phyloP scores from a whole-genome alignment of 495 filamentous ascomycete species.

The Neurospora intermedia region DNA sequence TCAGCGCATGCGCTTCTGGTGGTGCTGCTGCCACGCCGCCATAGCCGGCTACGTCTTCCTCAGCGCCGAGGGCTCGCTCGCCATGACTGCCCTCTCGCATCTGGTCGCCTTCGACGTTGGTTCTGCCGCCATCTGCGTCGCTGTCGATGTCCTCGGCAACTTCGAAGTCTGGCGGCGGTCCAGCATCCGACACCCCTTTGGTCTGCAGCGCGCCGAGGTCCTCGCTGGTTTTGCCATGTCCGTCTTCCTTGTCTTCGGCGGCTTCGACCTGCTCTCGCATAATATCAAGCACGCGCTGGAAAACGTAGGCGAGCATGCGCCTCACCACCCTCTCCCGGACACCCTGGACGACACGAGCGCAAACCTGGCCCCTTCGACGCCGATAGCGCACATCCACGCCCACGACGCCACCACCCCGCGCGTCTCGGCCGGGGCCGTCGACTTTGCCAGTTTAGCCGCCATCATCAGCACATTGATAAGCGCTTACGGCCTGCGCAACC shows the following conservation, averaged over 20 bases:
- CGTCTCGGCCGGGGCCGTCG: slow-evolving; percentile 47
- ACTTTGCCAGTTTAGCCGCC: slow-evolving; percentile 75
- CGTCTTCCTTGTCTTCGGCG: slow-evolving; percentile 89
- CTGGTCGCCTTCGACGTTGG: slow-evolving; percentile 91
- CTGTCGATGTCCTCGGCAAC: slow-evolving; percentile 83
- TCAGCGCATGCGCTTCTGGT: slow-evolving; percentile 70
- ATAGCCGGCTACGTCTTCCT: slow-evolving; percentile 77
- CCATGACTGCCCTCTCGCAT: slow-evolving; percentile 86
- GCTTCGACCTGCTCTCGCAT: slow-evolving; percentile 87
- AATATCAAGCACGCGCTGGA: slow-evolving; percentile 80
- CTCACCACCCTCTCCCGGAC: slow-evolving; percentile 61
- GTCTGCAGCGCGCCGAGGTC: slow-evolving; percentile 81
- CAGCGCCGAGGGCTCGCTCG: slow-evolving; percentile 74
- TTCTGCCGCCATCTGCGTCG: slow-evolving; percentile 84
- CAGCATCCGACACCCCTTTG: slow-evolving; percentile 88
- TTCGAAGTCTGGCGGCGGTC: slow-evolving; percentile 97
- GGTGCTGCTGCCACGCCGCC: slow-evolving; percentile 80
- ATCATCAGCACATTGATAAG: slow-evolving; percentile 80
- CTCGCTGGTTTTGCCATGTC: slow-evolving; percentile 96
- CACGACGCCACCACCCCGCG: slow-evolving; percentile 39
- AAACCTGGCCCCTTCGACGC: background rate
- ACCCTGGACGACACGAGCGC: slow-evolving; percentile 16
- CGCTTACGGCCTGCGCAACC: slow-evolving; percentile 80
- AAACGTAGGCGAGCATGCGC: slow-evolving; percentile 38
- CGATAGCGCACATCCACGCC: background rate